A percentile compares a stretch with the other conserved stretches of the same genome.
Evolutionary conservation across 176 grass and related monocot genomes (phyloP).

Genomic region (Rhynchospora pubera): DNA sequence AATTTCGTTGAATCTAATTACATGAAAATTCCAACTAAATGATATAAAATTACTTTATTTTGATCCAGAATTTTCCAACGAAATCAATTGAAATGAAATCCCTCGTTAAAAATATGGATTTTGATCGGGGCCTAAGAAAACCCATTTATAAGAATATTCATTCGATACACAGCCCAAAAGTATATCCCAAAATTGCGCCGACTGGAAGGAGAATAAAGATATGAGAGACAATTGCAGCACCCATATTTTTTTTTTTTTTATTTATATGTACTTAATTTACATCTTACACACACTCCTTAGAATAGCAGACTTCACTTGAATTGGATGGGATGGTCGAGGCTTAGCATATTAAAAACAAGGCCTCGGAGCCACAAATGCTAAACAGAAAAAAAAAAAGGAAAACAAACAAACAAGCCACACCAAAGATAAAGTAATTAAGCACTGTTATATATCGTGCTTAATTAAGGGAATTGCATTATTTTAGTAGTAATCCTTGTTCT

Average conservation of each 20-base stretch:
- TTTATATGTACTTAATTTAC: slow-evolving; percentile 31
- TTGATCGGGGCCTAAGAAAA: too few species aligned
- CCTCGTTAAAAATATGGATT: too few species aligned
- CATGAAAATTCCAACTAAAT: too few species aligned
- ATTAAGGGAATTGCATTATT: slow-evolving; percentile 3
- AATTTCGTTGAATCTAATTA: too few species aligned
- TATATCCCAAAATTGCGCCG: not conserved
- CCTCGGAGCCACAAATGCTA: not conserved
- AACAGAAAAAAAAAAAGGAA: not conserved
- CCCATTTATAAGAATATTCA: not conserved
- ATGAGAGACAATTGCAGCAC: not conserved
- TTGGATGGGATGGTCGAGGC: not conserved
- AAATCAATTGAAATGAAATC: too few species aligned
- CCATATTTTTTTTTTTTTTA: not conserved
- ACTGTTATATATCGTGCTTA: not conserved
- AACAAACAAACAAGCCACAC: not conserved
- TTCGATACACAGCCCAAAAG: not conserved
- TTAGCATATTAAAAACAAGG: slow-evolving; percentile 15
- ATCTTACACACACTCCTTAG: slow-evolving; percentile 11
- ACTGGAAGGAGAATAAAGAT: not conserved
- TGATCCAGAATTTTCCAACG: too few species aligned
- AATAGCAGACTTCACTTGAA: not conserved
- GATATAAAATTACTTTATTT: too few species aligned
- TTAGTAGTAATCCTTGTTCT: slow-evolving; percentile 34
- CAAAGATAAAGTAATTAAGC: slow-evolving; percentile 17